Conservation (phyloP, 768 basidiomycete species). For the Chalciporus sphaerocephalus region DNA sequence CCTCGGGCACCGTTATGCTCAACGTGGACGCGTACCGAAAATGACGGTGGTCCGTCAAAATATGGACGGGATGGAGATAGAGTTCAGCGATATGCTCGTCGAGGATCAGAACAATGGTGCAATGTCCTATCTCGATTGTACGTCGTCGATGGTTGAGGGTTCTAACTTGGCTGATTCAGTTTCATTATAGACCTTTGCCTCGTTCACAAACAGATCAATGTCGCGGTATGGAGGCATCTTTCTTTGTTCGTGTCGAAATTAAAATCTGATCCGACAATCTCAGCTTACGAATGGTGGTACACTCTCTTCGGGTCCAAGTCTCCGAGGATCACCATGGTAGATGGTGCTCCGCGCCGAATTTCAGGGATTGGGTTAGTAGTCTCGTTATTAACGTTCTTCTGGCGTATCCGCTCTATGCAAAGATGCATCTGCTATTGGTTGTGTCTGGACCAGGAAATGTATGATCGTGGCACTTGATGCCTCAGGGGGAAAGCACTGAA, state of each 20-base stretch:
- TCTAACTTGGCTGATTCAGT: neutral
- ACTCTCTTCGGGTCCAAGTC: conserved; percentile 19
- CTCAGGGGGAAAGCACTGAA: no score
- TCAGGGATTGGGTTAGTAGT: conserved; percentile 1
- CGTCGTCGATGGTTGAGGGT: conserved; percentile 25
- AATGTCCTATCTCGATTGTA: conserved; percentile 88
- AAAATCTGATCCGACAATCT: conserved; percentile 1
- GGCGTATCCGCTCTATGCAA: conserved; percentile 1
- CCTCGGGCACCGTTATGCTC: conserved; percentile 57
- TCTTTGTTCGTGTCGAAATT: neutral
- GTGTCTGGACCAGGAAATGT: no score
- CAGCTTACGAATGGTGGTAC: conserved; percentile 32
- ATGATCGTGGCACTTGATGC: no score
- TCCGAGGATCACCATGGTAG: conserved; percentile 35
- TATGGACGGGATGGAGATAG: conserved; percentile 87
- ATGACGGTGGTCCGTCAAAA: conserved; percentile 85
- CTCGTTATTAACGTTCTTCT: conserved; percentile 1
- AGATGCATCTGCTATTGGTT: conserved; percentile 11
- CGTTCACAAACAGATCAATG: conserved; percentile 31
- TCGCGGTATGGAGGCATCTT: conserved; percentile 19
- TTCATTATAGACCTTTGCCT: conserved; percentile 28
- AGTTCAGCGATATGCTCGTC: conserved; percentile 94
- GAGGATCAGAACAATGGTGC: conserved; percentile 98
- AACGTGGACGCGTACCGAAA: conserved; percentile 53
- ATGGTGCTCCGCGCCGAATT: neutral